Conservation (phyloP, 441 rosid species). For the Lagerstroemia fauriei region DNA sequence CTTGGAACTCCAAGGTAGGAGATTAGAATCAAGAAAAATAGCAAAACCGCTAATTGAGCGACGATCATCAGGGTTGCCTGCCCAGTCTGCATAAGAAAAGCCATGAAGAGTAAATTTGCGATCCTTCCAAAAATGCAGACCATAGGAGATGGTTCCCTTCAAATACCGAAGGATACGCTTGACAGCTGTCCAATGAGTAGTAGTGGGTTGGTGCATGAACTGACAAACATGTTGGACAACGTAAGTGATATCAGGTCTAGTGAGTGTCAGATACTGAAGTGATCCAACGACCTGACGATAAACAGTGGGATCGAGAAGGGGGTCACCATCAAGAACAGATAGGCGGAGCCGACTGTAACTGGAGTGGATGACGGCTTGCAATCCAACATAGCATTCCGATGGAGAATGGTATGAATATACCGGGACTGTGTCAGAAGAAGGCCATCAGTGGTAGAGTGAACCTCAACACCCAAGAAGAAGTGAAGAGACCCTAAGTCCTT, state of each 20-base stretch:
- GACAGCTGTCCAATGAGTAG: not conserved
- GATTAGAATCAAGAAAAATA: not conserved
- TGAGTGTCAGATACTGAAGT: conserved; percentile 2
- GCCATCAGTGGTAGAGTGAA: no score
- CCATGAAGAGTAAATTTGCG: not conserved
- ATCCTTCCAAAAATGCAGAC: not conserved
- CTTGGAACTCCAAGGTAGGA: not conserved
- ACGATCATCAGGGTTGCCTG: not conserved
- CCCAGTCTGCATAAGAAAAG: not conserved
- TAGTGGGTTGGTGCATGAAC: not conserved
- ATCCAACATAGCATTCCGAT: no score
- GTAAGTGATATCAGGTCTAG: not conserved
- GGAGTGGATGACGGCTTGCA: no score
- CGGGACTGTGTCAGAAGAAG: no score
- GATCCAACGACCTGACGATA: not conserved
- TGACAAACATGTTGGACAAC: not conserved
- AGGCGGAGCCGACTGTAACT: no score
- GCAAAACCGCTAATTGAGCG: not conserved
- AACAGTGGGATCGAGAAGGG: not conserved
- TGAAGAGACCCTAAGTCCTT: no score
- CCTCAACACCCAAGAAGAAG: not conserved
- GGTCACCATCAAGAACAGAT: no score
- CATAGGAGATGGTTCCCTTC: not conserved
- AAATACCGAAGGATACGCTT: not conserved
- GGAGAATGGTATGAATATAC: no score